Conservation (phyloP, 2,329 filamentous ascomycete species). For the Pseudocercospora musae region DNA sequence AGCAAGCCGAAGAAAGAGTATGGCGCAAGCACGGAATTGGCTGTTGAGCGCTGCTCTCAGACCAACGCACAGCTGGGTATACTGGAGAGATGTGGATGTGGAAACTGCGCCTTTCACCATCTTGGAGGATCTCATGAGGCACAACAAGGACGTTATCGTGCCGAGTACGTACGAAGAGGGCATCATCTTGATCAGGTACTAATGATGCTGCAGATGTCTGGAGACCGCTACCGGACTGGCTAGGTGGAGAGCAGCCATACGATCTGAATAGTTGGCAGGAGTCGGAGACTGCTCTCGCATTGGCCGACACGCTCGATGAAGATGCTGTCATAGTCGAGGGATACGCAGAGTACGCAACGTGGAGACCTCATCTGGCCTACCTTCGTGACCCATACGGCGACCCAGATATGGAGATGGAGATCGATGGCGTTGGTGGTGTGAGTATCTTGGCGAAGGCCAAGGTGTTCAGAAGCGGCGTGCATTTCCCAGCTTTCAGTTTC, state of each 20-base stretch:
- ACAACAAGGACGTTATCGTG: constrained; percentile 98
- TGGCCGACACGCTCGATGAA: constrained; percentile 93
- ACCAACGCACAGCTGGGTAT: constrained; percentile 97
- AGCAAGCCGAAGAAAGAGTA: constrained; percentile 87
- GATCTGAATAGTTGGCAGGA: constrained; percentile 99
- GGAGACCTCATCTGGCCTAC: constrained; percentile 95
- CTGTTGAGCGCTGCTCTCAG: constrained; percentile 86
- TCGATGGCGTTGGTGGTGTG: constrained; percentile 95
- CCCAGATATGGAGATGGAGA: constrained; percentile 99
- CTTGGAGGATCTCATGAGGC: constrained; percentile 94
- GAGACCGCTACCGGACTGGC: constrained; percentile 97
- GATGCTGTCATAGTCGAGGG: constrained; percentile 98
- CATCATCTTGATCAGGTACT: constrained; percentile 42
- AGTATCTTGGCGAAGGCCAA: constrained; percentile 95
- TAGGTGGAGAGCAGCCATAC: constrained; percentile 96
- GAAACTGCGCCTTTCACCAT: constrained; percentile 97
- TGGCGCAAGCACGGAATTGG: constrained; percentile 98
- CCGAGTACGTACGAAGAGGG: constrained; percentile 71
- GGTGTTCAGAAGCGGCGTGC: constrained; percentile 90
- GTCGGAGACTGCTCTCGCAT: constrained; percentile 88
- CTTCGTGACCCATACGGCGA: constrained; percentile 95
- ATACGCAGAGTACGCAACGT: constrained; percentile 97
- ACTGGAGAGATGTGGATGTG: constrained; percentile 98
- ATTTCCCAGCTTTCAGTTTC: constrained; percentile 98
- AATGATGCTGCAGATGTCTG: constrained; percentile 63